Base-by-base conservation (phyloP, 2,329 filamentous ascomycete genomes). In the Pseudogymnoascus sp. region DNA sequence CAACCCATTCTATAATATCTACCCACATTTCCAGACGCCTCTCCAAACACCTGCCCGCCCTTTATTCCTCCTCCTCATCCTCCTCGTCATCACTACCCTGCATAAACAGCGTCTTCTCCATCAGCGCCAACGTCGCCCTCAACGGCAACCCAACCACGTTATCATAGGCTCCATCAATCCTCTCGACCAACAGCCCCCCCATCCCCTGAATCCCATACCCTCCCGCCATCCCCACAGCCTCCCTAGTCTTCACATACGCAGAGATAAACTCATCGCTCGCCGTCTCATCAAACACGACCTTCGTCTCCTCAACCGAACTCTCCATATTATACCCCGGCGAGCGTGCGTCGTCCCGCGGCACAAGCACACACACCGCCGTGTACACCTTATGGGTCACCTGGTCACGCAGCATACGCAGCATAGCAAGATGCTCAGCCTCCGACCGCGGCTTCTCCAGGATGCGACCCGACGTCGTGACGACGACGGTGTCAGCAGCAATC, bases 221-320 rank as follows among this genome's bases (percentile, higher is more conserved):
- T 2, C 94, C 94, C 0, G 94, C 94, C 79, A 97, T 99, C 74
- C 97, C 94, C 9, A 86, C 92, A 1, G 94, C 94, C 78, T 99
- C 94, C 61, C 93, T 81, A 20, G 93, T 97, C 70, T 81, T 82
- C 62, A 92, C 88, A 71, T 92, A 92, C 2, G 77, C 57, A 67
- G 90, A 78, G 63, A 97, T 86, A 67, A 96, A 82, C 63, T 96
- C 92, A 76, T 99, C 93, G 12, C 85, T 85, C 4, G 87, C 79
- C 43, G 82, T 83, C 62, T 79, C 75, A 71, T 92, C 90, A 75
- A 99, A 99, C 71, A 83, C 85, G n/a, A 99, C 94, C 64, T 81
- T 83, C 47, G 93, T 97, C 79, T 96, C 92, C 77, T 97, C 93
- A 4, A 94, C 90, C 70, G 89, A 84, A 43, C 83, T 86, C 69